Evolutionary conservation across 1,284 basidiomycete species (phyloP).

Genomic region (Marasmius fiardii): DNA sequence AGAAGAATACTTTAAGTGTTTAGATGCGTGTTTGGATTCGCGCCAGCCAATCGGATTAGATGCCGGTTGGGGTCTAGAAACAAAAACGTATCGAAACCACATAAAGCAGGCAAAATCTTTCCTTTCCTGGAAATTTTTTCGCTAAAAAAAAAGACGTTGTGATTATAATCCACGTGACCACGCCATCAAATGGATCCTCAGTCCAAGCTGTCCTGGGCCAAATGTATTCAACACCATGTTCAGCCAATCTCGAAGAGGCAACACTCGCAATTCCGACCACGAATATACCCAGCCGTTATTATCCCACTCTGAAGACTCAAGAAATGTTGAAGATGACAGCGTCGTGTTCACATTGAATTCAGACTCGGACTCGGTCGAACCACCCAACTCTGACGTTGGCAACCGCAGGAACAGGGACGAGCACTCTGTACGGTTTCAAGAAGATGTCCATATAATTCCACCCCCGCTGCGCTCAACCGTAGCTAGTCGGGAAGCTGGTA

Average conservation of each 20-base stretch:
- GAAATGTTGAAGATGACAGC: constrained; percentile 18
- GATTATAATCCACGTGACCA: constrained; percentile 1
- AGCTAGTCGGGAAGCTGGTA: constrained; percentile 74
- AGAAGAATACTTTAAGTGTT: no score
- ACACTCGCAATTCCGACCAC: constrained; percentile 19
- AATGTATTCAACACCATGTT: not conserved
- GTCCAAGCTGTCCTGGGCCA: not conserved
- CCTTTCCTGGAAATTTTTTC: no score
- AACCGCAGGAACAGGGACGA: constrained; percentile 19
- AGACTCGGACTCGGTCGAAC: constrained; percentile 40
- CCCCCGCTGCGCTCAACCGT: constrained; percentile 67
- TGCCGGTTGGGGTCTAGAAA: no score
- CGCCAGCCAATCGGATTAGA: no score
- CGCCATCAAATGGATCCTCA: not conserved
- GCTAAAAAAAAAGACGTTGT: no score
- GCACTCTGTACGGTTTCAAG: constrained; percentile 56
- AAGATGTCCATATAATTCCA: constrained; percentile 63
- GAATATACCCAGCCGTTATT: constrained; percentile 20
- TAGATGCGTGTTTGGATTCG: no score
- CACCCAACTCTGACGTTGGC: constrained; percentile 24
- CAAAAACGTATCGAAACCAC: no score
- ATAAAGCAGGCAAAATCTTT: no score
- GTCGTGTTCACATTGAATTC: constrained; percentile 47
- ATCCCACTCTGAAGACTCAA: not conserved
- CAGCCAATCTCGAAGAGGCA: constrained; percentile 1